Evolutionary conservation across 2,329 filamentous ascomycete genomes (phyloP), one percentile per base, ranked within the genome.

Genomic region (Xylariaceae sp.): DNA sequence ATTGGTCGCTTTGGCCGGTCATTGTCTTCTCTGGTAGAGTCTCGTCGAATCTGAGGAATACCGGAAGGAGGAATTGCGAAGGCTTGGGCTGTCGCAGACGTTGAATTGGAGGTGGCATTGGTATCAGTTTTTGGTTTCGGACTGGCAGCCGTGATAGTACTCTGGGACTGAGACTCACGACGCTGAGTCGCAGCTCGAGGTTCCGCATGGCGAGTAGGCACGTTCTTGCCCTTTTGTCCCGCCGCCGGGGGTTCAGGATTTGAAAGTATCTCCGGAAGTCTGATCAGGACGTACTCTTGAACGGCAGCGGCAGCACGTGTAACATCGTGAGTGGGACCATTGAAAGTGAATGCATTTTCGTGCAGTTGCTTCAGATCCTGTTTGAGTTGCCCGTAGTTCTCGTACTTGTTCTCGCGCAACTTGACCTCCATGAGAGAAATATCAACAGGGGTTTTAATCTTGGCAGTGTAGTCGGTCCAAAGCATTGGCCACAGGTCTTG

Each of bases 1-100:
- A 97, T 95, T 12, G 92, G 89, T 43, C 93, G 85, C 74, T 96
- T 96, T 10, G 92, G 91, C 41, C 93, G 82, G 53, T 82, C 79
- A 45, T 84, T 86, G 55, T 90, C 88, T 4, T 79, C 77, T 47
- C 84, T 85, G 5, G 82, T 85, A 1, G 88, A 95, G 58, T 94
- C 89, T 17, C 92, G 86, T 43, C 93, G 85, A 53, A 93, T 93
- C 32, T 89, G 75, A 7, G 89, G 89, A 32, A 88, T 76, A 1
- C 88, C 88, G 56, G 88, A 82, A 1, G 88, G 81, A 20, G 86
- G 82, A 10, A 94, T 73, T 2, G 89, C 88, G 66, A 90, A 94
- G 0, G 85, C 79, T 22, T 75, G 76, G 5, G 72, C 67, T 17
- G 75, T 70, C 27, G 72, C 64, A 3, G 69, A 64, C 12, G 66